These are phyloP conservation scores for Plectosphaerella plurivora DNA, from an alignment of 2,329 filamentous ascomycete species.

Conservation along the genomic window DNA sequence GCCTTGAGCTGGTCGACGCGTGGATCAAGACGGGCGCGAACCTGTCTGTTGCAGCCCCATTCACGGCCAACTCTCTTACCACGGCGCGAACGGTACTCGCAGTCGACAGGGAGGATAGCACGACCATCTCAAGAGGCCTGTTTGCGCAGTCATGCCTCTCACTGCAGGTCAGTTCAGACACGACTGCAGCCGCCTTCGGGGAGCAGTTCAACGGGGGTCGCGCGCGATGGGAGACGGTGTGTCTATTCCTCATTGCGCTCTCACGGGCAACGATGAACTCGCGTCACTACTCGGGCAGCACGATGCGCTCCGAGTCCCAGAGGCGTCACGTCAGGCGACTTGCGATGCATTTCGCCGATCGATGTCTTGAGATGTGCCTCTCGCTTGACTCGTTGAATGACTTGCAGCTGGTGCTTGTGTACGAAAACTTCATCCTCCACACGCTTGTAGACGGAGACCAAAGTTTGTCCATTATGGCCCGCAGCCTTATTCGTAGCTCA, in stretches of 20 bases:
- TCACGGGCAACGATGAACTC: slow-evolving; percentile 16
- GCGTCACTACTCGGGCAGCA: slow-evolving; percentile 1
- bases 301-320: slow-evolving; percentile 7
- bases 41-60: slow-evolving; percentile 2
- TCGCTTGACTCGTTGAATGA: slow-evolving; percentile 31
- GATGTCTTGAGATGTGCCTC: slow-evolving; percentile 16
- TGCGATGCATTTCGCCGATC: slow-evolving; percentile 15
- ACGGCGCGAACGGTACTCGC: neutral
- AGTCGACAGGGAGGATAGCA: neutral
- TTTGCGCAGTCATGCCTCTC: slow-evolving; percentile 7
- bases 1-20: slow-evolving; percentile 3
- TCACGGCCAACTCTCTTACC: slow-evolving; percentile 3
- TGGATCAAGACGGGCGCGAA: slow-evolving; percentile 8
- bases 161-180: slow-evolving; percentile 1
- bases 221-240: slow-evolving; percentile 18
- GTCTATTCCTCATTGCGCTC: slow-evolving; percentile 17
- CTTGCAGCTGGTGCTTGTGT: slow-evolving; percentile 37
- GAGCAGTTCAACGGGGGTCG: slow-evolving; percentile 11
- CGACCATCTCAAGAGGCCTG: slow-evolving; percentile 2
- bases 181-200: slow-evolving; percentile 7
- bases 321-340: slow-evolving; percentile 11
- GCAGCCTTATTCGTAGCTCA: neutral
- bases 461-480: slow-evolving; percentile 22
- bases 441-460: slow-evolving; percentile 37
- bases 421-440: slow-evolving; percentile 40